Evolutionary conservation across 2,329 filamentous ascomycete genomes (phyloP), one percentile per base, ranked within the genome.

Genomic region (Alternaria solani): DNA sequence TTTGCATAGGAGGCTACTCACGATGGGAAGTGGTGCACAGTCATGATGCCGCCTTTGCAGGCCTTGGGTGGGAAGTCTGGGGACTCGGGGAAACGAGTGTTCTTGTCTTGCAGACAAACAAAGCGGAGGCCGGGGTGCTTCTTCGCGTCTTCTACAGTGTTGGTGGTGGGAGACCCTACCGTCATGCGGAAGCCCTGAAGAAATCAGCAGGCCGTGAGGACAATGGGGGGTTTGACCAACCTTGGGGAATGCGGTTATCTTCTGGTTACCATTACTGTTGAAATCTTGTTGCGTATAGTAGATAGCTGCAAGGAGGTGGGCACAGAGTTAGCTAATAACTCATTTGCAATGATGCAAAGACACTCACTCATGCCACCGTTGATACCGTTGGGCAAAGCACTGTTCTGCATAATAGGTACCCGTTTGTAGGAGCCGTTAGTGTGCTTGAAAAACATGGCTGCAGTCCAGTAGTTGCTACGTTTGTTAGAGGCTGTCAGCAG

Each of bases 261-360:
- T 53, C 20, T 70, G 55, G 23, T 71, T 59, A 8, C 70, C 69
- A 26, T 75, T 72, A 16, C 20, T 44, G 59, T 68, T 70, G 61
- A 81, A 80, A 47, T 76, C 74, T 44, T 75, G 67, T 57, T 75
- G 68, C 1, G 72, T 75, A 34, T 75, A 75, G 55, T 75, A 75
- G 23, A 75, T 64, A 1, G 73, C 46, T 49, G 46, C 32, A 20
- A 12, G 6, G 20, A 25, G 16, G 32, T 25, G n/a, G 14, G 23
- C 1, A 49, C 3, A 7, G 11, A 23, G 1, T 52, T 1, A 52
- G 36, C 32, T 11, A 28, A 12, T 42, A n/a, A n/a, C 23, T 28
- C 49, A 12, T 12, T 2, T 36, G 5, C 12, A 23, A 1, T n/a
- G 6, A n/a, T 49, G 26, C 1, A 20, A 4, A 11, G 23, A 5